Percentiles rank a stretch among this genome's conserved stretches.
These are phyloP conservation scores for Dillenia turbinata DNA, from an alignment of 164 flowering plant species.

Conservation along the genomic window DNA sequence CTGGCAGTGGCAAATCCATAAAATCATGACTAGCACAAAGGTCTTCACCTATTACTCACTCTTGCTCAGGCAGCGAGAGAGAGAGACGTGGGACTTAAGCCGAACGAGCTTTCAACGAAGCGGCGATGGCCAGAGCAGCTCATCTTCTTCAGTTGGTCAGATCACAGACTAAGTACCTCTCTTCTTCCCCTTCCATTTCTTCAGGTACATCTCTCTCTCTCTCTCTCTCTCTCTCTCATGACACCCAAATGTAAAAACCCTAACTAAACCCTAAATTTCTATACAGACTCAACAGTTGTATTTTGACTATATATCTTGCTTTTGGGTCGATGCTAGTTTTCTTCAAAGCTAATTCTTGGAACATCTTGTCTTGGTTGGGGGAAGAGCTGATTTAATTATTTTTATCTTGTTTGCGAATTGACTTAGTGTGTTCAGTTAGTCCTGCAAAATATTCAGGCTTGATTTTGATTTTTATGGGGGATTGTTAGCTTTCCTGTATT, in stretches of 20 bases:
- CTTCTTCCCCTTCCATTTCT: slow-evolving; percentile 1
- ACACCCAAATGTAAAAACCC: slow-evolving; percentile 2
- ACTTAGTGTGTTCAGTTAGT: neutral
- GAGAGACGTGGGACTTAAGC: neutral
- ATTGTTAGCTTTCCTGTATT: too few relatives aligned
- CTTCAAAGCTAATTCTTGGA: too few relatives aligned
- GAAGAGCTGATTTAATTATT: too few relatives aligned
- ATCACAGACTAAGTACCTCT: slow-evolving; percentile 30
- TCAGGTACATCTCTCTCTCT: neutral
- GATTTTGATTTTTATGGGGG: too few relatives aligned
- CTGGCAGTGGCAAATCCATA: too few relatives aligned
- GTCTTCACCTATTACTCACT: neutral
- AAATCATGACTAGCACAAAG: too few relatives aligned
- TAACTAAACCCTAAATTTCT: slow-evolving; percentile 6
- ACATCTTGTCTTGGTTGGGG: too few relatives aligned
- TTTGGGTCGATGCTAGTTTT: neutral
- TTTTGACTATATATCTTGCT: neutral
- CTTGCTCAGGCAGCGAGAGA: neutral
- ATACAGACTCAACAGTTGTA: neutral
- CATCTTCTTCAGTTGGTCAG: slow-evolving; percentile 35
- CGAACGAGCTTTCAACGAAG: too few relatives aligned
- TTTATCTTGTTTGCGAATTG: neutral
- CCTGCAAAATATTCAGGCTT: too few relatives aligned
- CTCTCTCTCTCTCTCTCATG: neutral
- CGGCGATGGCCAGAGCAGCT: slow-evolving; percentile 37